These are phyloP conservation scores for Pythium rishiriense DNA, from an alignment of 352 stramenopile genomes.

Conservation along the genomic window DNA sequence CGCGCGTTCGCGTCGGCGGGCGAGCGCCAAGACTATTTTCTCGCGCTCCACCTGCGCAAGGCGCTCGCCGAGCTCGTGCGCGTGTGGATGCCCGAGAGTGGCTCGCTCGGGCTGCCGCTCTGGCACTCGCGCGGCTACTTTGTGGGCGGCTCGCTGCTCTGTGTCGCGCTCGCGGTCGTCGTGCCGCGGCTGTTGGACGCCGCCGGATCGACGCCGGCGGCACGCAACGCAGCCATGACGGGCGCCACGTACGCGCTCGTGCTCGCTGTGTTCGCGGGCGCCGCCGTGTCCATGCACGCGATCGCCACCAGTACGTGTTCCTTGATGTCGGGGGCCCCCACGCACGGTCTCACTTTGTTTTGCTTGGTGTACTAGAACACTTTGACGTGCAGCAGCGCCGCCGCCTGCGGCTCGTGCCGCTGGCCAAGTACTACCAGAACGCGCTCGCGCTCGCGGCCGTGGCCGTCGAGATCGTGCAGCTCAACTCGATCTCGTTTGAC, in stretches of 20 bases:
- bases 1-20: constrained; percentile 30
- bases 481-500: constrained; percentile 63
- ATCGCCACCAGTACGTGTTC: constrained; percentile 39
- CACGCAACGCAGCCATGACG: constrained; percentile 41
- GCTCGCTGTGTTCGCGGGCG: constrained; percentile 34
- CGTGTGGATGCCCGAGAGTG: constrained; percentile 66
- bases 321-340: not conserved
- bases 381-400: constrained; percentile 58
- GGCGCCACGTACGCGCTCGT: constrained; percentile 42
- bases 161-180: constrained; percentile 21
- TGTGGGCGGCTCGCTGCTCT: constrained; percentile 32
- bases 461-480: constrained; percentile 53
- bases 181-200: constrained; percentile 3
- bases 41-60: constrained; percentile 43
- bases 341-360: not conserved
- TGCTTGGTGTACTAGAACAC: constrained; percentile 34
- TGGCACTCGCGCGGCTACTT: constrained; percentile 52
- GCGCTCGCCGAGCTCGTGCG: constrained; percentile 43
- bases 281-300: constrained; percentile 36
- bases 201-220: not conserved
- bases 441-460: constrained; percentile 40
- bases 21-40: constrained; percentile 42
- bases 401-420: constrained; percentile 42
- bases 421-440: constrained; percentile 58
- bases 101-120: constrained; percentile 43